Conservation (phyloP, 805 yeast species). For the Starmerella vitae region DNA sequence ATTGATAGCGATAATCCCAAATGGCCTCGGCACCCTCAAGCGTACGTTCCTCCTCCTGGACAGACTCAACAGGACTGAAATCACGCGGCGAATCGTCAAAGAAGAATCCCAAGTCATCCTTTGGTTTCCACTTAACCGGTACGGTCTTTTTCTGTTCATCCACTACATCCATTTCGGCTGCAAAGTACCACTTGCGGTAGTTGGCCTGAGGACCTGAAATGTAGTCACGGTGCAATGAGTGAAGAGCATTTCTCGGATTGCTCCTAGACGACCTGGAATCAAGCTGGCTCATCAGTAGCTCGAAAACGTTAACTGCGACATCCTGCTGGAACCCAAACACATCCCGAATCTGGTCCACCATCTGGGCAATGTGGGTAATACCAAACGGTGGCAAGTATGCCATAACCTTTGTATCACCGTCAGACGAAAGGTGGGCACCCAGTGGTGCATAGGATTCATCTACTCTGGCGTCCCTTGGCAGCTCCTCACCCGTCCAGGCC, state of each 20-base stretch:
- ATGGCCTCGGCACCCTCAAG: slow-evolving; percentile 40
- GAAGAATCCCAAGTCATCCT: background rate
- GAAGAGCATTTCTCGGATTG: slow-evolving; percentile 42
- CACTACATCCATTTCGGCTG: slow-evolving; percentile 51
- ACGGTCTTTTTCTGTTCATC: slow-evolving; percentile 2
- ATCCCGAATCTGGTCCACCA: slow-evolving; percentile 39
- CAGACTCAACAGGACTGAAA: background rate
- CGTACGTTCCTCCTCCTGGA: slow-evolving; percentile 24
- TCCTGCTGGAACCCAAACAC: slow-evolving; percentile 60
- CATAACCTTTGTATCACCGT: too few species aligned
- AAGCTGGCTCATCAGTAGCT: slow-evolving; percentile 44
- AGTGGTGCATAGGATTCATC: background rate
- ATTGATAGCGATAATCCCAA: slow-evolving; percentile 37
- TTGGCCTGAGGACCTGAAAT: slow-evolving; percentile 60
- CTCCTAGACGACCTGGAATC: slow-evolving; percentile 60
- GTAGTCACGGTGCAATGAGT: slow-evolving; percentile 56
- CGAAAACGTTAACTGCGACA: slow-evolving; percentile 53
- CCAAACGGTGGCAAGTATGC: slow-evolving; percentile 17
- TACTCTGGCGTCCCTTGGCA: background rate
- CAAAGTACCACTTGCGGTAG: slow-evolving; percentile 65
- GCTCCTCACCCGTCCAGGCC: slow-evolving; percentile 51
- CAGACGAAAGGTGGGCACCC: too few species aligned
- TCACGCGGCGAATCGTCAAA: background rate
- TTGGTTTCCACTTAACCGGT: too few species aligned
- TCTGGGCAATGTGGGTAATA: slow-evolving; percentile 39